Conservation (phyloP, 345 rosid species). For the Luvunga scandens region DNA sequence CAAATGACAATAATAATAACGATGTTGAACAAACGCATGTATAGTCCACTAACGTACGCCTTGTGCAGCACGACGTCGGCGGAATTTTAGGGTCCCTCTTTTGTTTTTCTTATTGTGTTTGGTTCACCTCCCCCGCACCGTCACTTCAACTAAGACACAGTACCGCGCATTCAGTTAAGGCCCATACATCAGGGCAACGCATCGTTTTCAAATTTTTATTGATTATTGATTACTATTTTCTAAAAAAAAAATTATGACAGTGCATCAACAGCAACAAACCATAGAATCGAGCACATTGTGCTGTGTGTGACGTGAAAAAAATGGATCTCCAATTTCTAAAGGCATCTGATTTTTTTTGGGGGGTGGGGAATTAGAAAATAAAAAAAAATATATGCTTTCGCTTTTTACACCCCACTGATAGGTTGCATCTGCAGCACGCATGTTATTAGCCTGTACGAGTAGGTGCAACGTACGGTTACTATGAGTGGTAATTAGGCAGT, state of each 20-base stretch:
- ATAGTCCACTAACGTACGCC: slow-evolving; percentile 23
- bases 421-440: neutral
- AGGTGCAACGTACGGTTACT: neutral
- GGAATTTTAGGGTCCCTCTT: slow-evolving; percentile 31
- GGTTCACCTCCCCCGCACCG: neutral
- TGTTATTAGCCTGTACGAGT: neutral
- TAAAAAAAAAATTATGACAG: no score
- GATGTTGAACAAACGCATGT: neutral
- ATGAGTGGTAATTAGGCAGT: neutral
- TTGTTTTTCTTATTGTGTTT: neutral
- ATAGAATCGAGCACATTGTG: neutral
- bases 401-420: neutral
- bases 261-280: no score
- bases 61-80: slow-evolving; percentile 27
- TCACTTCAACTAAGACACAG: neutral
- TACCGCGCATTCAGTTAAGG: neutral
- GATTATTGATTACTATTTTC: no score
- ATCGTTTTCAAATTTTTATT: no score
- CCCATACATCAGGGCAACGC: neutral
- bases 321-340: neutral
- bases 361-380: neutral
- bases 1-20: neutral
- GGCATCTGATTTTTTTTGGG: neutral
- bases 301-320: neutral
- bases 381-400: neutral